Percentiles rank a stretch among this genome's conserved stretches.
These are phyloP conservation scores for Epichloe gansuensis DNA, from an alignment of 2,329 filamentous ascomycete genomes.

Conservation along the genomic window DNA sequence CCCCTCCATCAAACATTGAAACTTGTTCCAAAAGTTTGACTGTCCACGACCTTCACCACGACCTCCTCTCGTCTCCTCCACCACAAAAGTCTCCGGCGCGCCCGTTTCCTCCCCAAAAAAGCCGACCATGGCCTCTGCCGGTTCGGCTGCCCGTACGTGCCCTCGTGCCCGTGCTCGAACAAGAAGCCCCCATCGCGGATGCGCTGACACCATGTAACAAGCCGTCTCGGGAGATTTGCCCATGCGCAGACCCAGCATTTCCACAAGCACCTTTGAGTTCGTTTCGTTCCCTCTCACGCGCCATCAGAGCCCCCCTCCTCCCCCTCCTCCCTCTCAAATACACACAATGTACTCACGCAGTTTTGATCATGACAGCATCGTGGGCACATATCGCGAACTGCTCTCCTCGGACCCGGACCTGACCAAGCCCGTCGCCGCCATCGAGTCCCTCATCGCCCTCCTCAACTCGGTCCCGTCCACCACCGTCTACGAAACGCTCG, in stretches of 20 bases:
- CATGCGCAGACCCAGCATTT: conserved; percentile 6
- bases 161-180: too few relatives aligned
- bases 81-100: background rate
- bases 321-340: background rate
- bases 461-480: conserved; percentile 68
- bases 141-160: background rate
- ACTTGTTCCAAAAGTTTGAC: background rate
- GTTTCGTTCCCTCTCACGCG: background rate
- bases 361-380: conserved; percentile 33
- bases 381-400: conserved; percentile 41
- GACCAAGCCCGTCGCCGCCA: conserved; percentile 91
- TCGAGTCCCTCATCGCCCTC: conserved; percentile 79
- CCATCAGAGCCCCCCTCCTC: background rate
- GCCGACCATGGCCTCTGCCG: conserved; percentile 1
- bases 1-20: too few relatives aligned
- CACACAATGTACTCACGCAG: conserved; percentile 2
- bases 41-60: background rate
- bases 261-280: conserved; percentile 12
- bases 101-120: background rate
- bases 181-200: background rate
- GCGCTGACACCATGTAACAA: background rate
- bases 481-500: conserved; percentile 89
- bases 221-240: conserved; percentile 4
- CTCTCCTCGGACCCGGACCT: conserved; percentile 62
- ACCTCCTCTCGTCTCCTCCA: background rate